Conservation (phyloP, 495 filamentous ascomycete species). For the Aspergillus ostianus region DNA sequence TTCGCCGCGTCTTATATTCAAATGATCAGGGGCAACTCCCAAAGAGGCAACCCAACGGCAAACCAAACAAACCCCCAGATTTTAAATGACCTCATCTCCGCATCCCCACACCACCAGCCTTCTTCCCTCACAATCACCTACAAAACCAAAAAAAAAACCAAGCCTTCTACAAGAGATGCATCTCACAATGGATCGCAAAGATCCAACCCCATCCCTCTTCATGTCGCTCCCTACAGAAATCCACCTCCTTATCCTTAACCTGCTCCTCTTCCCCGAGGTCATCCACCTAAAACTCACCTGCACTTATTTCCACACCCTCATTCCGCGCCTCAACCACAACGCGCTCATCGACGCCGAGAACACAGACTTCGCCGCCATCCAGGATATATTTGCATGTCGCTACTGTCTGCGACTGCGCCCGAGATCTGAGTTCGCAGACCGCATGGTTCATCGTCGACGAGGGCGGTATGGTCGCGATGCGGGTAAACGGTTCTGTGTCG, state of each 20-base stretch:
- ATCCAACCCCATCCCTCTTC: background rate
- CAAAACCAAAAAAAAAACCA: background rate
- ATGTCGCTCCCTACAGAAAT: constrained; percentile 53
- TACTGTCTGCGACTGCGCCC: constrained; percentile 37
- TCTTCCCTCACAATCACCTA: no score
- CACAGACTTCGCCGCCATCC: constrained; percentile 22
- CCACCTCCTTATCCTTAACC: constrained; percentile 52
- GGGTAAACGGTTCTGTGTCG: constrained; percentile 34
- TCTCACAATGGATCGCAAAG: constrained; percentile 18
- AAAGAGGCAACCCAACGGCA: no score
- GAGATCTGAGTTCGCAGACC: constrained; percentile 27
- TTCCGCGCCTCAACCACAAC: constrained; percentile 25
- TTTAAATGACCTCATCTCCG: no score
- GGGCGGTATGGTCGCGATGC: constrained; percentile 23
- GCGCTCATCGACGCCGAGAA: constrained; percentile 30
- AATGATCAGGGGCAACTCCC: no score
- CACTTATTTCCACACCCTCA: constrained; percentile 24
- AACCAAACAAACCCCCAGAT: no score
- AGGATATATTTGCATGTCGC: constrained; percentile 35
- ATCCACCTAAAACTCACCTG: constrained; percentile 53
- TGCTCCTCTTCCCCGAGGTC: constrained; percentile 55
- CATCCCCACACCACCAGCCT: no score
- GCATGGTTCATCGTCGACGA: constrained; percentile 30
- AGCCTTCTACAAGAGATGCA: constrained; percentile 62
- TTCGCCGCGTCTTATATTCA: no score